Percentiles rank a stretch among this genome's conserved stretches.
Conservation (phyloP, 164 flowering plant species). For the Magnolia sinica region DNA sequence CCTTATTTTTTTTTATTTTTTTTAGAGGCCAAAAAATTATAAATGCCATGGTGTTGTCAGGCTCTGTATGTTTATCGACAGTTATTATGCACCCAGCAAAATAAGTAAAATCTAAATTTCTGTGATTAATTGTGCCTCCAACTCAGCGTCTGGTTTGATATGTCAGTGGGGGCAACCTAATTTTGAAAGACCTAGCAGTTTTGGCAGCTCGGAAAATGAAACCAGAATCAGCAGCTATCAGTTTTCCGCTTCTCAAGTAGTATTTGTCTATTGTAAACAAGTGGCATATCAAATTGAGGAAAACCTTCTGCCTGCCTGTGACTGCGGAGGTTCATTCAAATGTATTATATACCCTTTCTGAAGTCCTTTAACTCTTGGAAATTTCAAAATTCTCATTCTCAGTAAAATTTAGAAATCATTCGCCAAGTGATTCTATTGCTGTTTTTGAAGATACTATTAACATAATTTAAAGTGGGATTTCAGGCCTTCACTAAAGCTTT, state of each 20-base stretch:
- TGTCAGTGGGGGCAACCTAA: background rate
- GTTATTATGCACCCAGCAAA: background rate
- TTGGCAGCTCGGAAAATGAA: background rate
- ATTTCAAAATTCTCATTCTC: background rate
- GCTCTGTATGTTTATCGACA: too few species aligned
- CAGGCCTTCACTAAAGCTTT: conserved; percentile 82
- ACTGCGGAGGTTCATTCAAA: background rate
- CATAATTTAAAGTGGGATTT: conserved; percentile 12
- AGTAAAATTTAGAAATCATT: background rate
- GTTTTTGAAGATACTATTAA: background rate
- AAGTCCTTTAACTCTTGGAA: too few species aligned
- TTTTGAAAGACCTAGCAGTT: background rate
- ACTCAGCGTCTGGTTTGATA: too few species aligned
- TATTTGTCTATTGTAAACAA: background rate
- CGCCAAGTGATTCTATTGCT: background rate
- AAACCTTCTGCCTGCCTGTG: background rate
- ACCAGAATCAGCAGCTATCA: background rate
- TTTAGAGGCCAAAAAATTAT: background rate
- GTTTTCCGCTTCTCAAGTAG: background rate
- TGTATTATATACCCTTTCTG: background rate
- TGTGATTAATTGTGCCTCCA: background rate
- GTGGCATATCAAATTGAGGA: background rate
- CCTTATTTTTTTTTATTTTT: too few species aligned
- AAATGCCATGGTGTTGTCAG: background rate
- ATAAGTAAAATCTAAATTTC: background rate